A percentile compares a stretch with the other conserved stretches of the same genome.
These are phyloP conservation scores for Lichtheimia ornata DNA, from an alignment of 371 early-diverging fungal species.

Conservation along the genomic window DNA sequence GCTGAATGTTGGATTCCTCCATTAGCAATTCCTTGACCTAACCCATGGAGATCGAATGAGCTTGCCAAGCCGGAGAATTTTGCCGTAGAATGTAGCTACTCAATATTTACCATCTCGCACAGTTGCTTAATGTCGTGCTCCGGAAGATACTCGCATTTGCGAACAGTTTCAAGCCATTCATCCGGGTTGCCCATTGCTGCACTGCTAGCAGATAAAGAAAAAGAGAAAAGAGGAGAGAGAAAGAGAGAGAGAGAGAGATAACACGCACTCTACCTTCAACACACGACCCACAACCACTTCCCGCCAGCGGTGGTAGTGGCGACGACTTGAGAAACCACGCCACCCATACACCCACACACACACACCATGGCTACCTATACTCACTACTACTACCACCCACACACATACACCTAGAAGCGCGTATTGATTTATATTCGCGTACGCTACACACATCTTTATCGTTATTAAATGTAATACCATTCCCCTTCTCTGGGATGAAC, in stretches of 20 bases:
- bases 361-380: no score
- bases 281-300: neutral
- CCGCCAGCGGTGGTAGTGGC: neutral
- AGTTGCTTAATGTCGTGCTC: constrained; percentile 94
- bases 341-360: neutral
- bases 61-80: constrained; percentile 10
- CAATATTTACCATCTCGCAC: constrained; percentile 78
- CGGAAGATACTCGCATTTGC: constrained; percentile 88
- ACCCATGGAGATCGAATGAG: constrained; percentile 20
- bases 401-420: no score
- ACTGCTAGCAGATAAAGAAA: neutral
- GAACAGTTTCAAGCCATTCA: constrained; percentile 54
- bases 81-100: neutral
- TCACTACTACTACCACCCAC: no score
- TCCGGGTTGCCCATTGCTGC: constrained; percentile 65
- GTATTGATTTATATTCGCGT: no score
- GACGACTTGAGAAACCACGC: neutral
- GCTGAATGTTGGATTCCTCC: constrained; percentile 96
- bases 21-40: constrained; percentile 95
- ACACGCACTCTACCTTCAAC: neutral
- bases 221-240: neutral
- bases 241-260: constrained; percentile 1
- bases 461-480: no score
- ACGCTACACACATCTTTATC: no score
- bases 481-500: no score